Evolutionary conservation across 441 rosid species (phyloP).

Genomic region (Adansonia rubrostipa): DNA sequence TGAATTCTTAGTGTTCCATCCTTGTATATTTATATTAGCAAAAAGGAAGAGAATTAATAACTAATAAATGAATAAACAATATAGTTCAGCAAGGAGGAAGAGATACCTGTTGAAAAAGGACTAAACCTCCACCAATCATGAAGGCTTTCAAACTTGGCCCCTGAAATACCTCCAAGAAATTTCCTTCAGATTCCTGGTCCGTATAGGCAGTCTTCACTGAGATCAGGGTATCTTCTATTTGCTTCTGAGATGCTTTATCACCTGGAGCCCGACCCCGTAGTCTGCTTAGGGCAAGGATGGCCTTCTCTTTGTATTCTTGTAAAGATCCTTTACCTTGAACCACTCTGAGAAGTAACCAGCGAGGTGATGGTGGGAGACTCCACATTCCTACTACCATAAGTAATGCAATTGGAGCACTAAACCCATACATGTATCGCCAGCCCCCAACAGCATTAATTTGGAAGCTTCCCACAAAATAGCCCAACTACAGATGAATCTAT

Average conservation of each 20-base stretch:
- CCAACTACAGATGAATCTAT: conserved; percentile 56
- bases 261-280: conserved; percentile 80
- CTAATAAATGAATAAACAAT: neutral
- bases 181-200: conserved; percentile 70
- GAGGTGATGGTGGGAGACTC: conserved; percentile 96
- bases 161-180: conserved; percentile 81
- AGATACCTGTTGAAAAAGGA: conserved; percentile 93
- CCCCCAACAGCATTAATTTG: conserved; percentile 83
- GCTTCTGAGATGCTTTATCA: conserved; percentile 71
- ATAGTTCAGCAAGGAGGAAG: conserved; percentile 24
- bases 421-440: conserved; percentile 94
- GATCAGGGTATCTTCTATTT: conserved; percentile 69
- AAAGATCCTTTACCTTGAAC: conserved; percentile 80
- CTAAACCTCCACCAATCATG: conserved; percentile 92
- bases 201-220: conserved; percentile 70
- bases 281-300: conserved; percentile 72
- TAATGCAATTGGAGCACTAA: conserved; percentile 67
- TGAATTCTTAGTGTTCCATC: neutral
- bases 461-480: conserved; percentile 88
- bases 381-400: conserved; percentile 87
- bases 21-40: conserved; percentile 1
- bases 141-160: conserved; percentile 94
- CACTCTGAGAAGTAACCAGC: conserved; percentile 96
- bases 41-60: conserved; percentile 7
- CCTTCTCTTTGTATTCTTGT: conserved; percentile 77